These are phyloP conservation scores for Pseudocercospora fijiensis DNA, from an alignment of 2,329 filamentous ascomycete species.

Conservation along the genomic window DNA sequence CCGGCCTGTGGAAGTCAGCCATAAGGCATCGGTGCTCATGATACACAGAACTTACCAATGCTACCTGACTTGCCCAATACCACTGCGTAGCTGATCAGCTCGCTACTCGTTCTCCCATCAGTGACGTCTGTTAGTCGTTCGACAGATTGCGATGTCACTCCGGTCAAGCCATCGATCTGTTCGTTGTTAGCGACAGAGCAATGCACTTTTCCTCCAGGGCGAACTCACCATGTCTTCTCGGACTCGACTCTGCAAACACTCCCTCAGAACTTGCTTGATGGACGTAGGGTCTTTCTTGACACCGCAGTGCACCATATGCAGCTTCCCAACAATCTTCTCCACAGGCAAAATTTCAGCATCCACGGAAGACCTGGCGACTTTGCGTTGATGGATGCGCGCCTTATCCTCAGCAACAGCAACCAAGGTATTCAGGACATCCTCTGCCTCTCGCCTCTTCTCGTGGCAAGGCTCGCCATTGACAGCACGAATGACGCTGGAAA, in stretches of 20 bases:
- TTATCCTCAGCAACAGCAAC: slow-evolving; percentile 13
- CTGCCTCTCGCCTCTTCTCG: slow-evolving; percentile 11
- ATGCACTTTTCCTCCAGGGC: neutral
- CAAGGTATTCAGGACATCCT: slow-evolving; percentile 15
- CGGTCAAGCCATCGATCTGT: slow-evolving; percentile 16
- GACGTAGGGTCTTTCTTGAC: slow-evolving; percentile 7
- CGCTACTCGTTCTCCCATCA: slow-evolving; percentile 14
- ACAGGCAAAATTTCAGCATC: slow-evolving; percentile 13
- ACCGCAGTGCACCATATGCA: slow-evolving; percentile 17
- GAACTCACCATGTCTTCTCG: slow-evolving; percentile 12
- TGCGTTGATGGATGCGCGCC: slow-evolving; percentile 10
- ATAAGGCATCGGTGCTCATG: neutral
- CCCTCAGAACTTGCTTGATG: slow-evolving; percentile 8
- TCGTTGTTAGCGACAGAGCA: neutral
- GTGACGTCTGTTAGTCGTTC: neutral
- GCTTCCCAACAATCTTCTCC: slow-evolving; percentile 12
- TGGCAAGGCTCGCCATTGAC: slow-evolving; percentile 6
- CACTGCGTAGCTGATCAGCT: slow-evolving; percentile 17
- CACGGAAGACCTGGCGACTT: slow-evolving; percentile 8
- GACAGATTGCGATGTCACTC: neutral
- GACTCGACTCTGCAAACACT: slow-evolving; percentile 9
- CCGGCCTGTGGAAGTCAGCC: neutral
- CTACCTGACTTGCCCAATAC: slow-evolving; percentile 12
- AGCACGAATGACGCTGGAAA: slow-evolving; percentile 1
- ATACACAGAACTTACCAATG: slow-evolving; percentile 2